A percentile compares a stretch with the other conserved stretches of the same genome.
These are phyloP conservation scores for Nothopassalora personata DNA, from an alignment of 2,329 filamentous ascomycete genomes.

Conservation along the genomic window DNA sequence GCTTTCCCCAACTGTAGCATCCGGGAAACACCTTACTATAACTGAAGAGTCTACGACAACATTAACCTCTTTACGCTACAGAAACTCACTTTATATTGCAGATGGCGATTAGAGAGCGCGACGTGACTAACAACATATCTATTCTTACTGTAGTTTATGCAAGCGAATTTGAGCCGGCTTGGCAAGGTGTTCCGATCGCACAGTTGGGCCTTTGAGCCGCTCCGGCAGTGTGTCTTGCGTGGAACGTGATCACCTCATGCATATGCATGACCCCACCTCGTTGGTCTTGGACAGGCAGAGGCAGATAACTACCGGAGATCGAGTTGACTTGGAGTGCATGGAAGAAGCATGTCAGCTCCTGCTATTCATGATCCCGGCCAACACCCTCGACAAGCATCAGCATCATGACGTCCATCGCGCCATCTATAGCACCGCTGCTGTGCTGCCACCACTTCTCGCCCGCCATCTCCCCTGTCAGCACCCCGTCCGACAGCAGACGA, in stretches of 20 bases:
- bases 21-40: too few species aligned
- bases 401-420: neutral
- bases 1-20: too few species aligned
- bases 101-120: too few species aligned
- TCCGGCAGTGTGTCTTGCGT: neutral
- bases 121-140: too few species aligned
- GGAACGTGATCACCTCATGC: neutral
- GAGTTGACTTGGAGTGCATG: neutral
- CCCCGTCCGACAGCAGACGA: neutral
- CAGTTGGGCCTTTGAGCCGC: too few species aligned
- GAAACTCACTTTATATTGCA: too few species aligned
- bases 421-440: neutral
- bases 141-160: too few species aligned
- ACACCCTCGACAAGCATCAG: neutral
- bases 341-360: slow-evolving; percentile 1
- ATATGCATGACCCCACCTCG: neutral
- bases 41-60: too few species aligned
- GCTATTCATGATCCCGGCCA: neutral
- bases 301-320: neutral
- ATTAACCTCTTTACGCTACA: too few species aligned
- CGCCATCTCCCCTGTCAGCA: neutral
- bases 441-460: neutral
- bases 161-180: too few species aligned
- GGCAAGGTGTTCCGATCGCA: too few species aligned
- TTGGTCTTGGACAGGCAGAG: neutral